These are phyloP conservation scores for Cicer yamashitae DNA, from an alignment of 306 rosid genomes.

Conservation along the genomic window DNA sequence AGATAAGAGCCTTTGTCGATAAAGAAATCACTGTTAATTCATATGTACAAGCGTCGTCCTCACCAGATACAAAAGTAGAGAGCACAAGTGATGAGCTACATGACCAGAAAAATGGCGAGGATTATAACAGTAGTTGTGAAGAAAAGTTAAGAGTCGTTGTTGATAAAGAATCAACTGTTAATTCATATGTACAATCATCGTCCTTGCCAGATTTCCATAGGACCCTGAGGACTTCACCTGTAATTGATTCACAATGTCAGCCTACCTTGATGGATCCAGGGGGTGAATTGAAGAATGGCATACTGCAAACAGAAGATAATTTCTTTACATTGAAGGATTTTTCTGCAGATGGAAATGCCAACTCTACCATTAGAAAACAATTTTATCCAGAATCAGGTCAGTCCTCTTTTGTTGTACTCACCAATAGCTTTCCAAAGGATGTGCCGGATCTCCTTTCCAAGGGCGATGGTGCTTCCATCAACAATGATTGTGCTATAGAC, in stretches of 20 bases:
- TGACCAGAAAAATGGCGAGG: constrained; percentile 50
- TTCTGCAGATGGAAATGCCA: constrained; percentile 39
- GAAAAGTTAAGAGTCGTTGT: constrained; percentile 51
- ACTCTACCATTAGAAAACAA: constrained; percentile 46
- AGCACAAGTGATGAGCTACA: constrained; percentile 41
- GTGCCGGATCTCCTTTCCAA: constrained; percentile 47
- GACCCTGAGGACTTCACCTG: constrained; percentile 48
- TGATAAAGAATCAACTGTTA: constrained; percentile 49
- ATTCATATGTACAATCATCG: constrained; percentile 41
- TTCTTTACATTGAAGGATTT: constrained; percentile 51
- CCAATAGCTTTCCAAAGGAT: constrained; percentile 52
- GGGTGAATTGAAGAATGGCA: constrained; percentile 42
- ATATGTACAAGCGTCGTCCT: constrained; percentile 45
- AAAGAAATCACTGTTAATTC: constrained; percentile 46
- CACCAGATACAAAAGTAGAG: constrained; percentile 49
- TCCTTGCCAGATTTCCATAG: constrained; percentile 48
- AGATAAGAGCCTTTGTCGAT: constrained; percentile 47
- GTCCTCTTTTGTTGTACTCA: constrained; percentile 46
- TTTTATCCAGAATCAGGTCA: constrained; percentile 55
- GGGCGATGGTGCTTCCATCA: constrained; percentile 49
- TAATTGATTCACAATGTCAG: constrained; percentile 50
- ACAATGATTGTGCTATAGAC: constrained; percentile 46
- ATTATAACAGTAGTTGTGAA: constrained; percentile 46
- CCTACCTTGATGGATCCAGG: constrained; percentile 48
- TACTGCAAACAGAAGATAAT: constrained; percentile 47